These are phyloP conservation scores for Coprinellus micaceus DNA, from an alignment of 768 basidiomycete genomes.

Conservation along the genomic window DNA sequence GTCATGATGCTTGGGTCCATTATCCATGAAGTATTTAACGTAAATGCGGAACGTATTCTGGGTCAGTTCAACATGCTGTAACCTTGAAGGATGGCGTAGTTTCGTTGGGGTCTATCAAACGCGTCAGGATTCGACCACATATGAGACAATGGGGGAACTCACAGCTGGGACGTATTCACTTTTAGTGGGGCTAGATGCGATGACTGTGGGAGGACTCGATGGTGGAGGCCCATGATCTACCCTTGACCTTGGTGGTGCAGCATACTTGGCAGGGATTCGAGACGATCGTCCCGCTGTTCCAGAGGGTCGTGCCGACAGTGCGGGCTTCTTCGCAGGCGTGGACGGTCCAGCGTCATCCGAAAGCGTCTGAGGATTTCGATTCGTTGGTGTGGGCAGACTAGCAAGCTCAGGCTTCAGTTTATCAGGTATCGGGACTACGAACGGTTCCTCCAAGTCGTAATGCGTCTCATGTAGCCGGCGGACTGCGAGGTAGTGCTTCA, in stretches of 20 bases:
- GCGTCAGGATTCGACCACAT: too few relatives aligned
- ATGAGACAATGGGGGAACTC: too few relatives aligned
- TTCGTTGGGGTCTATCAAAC: constrained; percentile 35
- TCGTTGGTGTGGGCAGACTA: not conserved
- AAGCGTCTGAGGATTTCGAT: not conserved
- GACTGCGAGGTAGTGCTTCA: constrained; percentile 52
- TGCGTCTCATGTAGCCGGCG: constrained; percentile 46
- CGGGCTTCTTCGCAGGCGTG: not conserved
- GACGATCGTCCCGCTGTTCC: constrained; percentile 1
- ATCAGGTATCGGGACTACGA: constrained; percentile 40
- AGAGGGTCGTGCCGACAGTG: too few relatives aligned
- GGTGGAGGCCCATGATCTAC: constrained; percentile 16
- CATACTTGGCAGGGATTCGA: too few relatives aligned
- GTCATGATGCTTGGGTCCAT: constrained; percentile 29
- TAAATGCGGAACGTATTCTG: constrained; percentile 72
- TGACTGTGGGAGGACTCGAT: constrained; percentile 17
- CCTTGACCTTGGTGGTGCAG: too few relatives aligned
- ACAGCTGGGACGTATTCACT: constrained; percentile 14
- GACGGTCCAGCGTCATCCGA: not conserved
- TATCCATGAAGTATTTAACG: constrained; percentile 76
- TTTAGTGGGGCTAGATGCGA: constrained; percentile 1
- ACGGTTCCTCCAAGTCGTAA: constrained; percentile 49
- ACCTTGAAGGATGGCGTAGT: constrained; percentile 69
- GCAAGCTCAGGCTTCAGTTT: constrained; percentile 7
- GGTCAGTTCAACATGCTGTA: constrained; percentile 65